Evolutionary conservation across 2,329 filamentous ascomycete species (phyloP), one percentile per base, ranked within the genome.

Genomic region (Neofusicoccum umdonicola): DNA sequence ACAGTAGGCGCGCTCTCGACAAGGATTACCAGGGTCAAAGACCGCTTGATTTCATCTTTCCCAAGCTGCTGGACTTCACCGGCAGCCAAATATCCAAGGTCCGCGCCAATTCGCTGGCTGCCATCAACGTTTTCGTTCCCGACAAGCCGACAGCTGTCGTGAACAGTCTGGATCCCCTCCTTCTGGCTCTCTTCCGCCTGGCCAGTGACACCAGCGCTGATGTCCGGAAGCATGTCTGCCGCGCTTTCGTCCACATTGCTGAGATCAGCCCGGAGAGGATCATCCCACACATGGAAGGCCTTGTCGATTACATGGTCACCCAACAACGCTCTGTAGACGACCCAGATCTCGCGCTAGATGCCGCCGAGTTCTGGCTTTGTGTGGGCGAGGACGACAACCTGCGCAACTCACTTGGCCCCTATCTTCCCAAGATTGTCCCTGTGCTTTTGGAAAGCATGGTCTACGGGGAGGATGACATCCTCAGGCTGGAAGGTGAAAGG

Each of bases 351-450:
- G 93, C 94, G 42, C 88, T 96, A 69, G 95, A 99, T 75, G 95
- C 95, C 8, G 93, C 95, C 4, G 95, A 99, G 77, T 99, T 99
- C 74, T 99, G 96, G 93, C 86, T 99, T 50, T 92, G 92, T 44
- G 89, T 96, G 19, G 93, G 93, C 66, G 95, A 97, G 75, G 92
- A 97, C 74, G 86, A 91, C 47, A 86, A 90, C 66, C 81, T 98
- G 62, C 92, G 92, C 81, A 85, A 88, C 69, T 85, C 87, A 0
- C 82, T 99, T 51, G 88, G 85, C 8, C 93, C 93, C 0, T 91
- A 91, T 73, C 86, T 98, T 64, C 79, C 85, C 69, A 91, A 91
- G 76, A 94, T 98, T 68, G 90, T 99, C 35, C 95, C 95, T 0
- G 90, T 97, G 1, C 81, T 99, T 60, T 85, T 99, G 7, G 88